Evolutionary conservation across 164 flowering plant species (phyloP), one percentile per base, ranked within the genome.

Genomic region (Aristolochia fimbriata): DNA sequence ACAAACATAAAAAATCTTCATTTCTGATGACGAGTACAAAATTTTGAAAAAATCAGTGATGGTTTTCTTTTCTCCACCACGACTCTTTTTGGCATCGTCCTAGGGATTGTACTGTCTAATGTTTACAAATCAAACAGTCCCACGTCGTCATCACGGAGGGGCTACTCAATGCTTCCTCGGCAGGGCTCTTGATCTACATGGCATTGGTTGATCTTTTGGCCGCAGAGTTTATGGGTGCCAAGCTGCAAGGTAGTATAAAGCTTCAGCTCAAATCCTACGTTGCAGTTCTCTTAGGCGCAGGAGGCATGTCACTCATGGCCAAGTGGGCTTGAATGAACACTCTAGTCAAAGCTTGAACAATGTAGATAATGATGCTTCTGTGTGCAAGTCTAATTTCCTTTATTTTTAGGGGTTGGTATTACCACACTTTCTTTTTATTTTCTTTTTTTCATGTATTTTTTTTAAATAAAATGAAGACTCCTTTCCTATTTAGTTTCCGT

Each of bases 131-230:
- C 48, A 6, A 60, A 41, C 45, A 69, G 72, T 15, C 65, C 72
- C 8, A 56, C 58, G 21, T 51, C 72, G 53, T 69, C 61, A 65
- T 65, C 43, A 46, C 51, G 5, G 65, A 46, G 23, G 72, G 72
- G 9, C 41, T 69, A 15, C 17, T 69, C 10, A 64, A 69, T 49
- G 72, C 72, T 1, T 15, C 65, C 15, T 69, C 72, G 4, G 68
- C 72, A 0, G 72, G 72, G 52, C 68, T 69, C 5, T 43, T 65
- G 64, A 69, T 37, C 23, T 69, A 69, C 60, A 69, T 64, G 72
- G 72, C 72, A 0, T 55, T 69, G 60, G 72, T 69, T 6, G 72
- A 69, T 50, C 62, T 69, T 0, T 30, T 69, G 19, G 64, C 62
- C 5, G 15, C n/a, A n/a, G n/a, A n/a, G n/a, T n/a, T n/a, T n/a